Evolutionary conservation across 306 rosid genomes (phyloP).

Genomic region (Boehmeria nivea): DNA sequence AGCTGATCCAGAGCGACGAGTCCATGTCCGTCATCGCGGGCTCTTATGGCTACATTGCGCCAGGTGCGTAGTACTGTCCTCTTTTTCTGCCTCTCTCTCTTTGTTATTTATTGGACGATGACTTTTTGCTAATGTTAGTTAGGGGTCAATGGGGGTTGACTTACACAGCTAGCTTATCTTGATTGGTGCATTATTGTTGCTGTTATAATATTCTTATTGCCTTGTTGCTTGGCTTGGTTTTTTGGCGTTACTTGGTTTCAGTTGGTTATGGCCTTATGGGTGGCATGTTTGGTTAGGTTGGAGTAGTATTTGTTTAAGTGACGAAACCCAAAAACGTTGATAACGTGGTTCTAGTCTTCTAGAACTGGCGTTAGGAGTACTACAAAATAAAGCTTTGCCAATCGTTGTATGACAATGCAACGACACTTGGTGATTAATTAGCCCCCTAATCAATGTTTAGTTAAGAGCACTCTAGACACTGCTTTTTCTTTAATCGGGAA

Average conservation of each 20-base stretch:
- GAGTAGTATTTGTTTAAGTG: too few relatives aligned
- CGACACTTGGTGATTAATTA: too few relatives aligned
- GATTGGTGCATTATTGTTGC: background rate
- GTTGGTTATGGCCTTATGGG: too few relatives aligned
- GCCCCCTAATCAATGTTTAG: too few relatives aligned
- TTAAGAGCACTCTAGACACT: too few relatives aligned
- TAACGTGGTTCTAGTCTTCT: background rate
- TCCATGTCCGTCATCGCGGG: slow-evolving; percentile 99
- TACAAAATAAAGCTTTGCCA: too few relatives aligned
- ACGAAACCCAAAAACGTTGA: slow-evolving; percentile 4
- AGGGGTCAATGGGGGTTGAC: slow-evolving; percentile 13
- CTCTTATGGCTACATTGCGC: slow-evolving; percentile 95
- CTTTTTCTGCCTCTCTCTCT: background rate
- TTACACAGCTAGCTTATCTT: background rate
- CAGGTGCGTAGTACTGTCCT: slow-evolving; percentile 57
- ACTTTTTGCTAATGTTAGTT: background rate
- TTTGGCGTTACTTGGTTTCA: slow-evolving; percentile 2
- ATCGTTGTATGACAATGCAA: too few relatives aligned
- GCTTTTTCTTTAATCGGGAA: background rate
- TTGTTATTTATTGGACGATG: background rate
- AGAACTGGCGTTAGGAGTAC: background rate
- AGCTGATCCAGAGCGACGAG: slow-evolving; percentile 67
- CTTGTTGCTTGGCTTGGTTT: background rate
- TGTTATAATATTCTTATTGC: background rate
- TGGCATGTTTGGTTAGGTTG: slow-evolving; percentile 12